Evolutionary conservation across 148 eudicot species (phyloP).

Genomic region (Tetragonia tetragonoides): DNA sequence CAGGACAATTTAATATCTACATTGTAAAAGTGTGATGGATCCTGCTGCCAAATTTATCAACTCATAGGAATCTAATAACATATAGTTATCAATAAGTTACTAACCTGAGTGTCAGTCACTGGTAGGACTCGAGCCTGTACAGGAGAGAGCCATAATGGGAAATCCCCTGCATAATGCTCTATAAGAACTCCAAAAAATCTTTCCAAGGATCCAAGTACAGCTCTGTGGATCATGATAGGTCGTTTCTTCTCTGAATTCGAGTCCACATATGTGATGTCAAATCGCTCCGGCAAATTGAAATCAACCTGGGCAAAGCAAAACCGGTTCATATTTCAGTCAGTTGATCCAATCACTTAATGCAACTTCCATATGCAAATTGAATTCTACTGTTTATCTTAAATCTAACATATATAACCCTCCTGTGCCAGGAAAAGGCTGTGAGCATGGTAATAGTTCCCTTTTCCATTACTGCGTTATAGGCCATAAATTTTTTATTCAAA

Average conservation of each 20-base stretch:
- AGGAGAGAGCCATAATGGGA: constrained; percentile 95
- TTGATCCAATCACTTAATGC: background rate
- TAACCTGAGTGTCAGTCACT: constrained; percentile 87
- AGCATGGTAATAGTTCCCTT: no score
- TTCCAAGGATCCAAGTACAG: constrained; percentile 95
- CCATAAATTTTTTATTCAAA: background rate
- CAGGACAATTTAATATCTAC: no score
- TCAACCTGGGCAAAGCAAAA: constrained; percentile 61
- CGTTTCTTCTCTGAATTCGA: constrained; percentile 81
- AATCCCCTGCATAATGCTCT: constrained; percentile 98
- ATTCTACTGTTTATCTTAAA: background rate
- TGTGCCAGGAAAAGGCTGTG: no score
- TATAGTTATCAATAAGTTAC: background rate
- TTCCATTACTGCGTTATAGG: background rate
- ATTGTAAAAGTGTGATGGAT: no score
- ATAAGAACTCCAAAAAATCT: constrained; percentile 97
- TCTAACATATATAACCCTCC: background rate
- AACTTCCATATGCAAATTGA: background rate
- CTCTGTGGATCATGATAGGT: constrained; percentile 98
- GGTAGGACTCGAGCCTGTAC: constrained; percentile 88
- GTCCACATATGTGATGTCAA: constrained; percentile 91
- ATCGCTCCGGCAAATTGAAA: constrained; percentile 91
- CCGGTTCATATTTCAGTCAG: background rate
- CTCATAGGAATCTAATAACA: background rate
- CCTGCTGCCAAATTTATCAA: background rate